Conservation (phyloP, 805 yeast genomes). For the Ogataea angusta region DNA sequence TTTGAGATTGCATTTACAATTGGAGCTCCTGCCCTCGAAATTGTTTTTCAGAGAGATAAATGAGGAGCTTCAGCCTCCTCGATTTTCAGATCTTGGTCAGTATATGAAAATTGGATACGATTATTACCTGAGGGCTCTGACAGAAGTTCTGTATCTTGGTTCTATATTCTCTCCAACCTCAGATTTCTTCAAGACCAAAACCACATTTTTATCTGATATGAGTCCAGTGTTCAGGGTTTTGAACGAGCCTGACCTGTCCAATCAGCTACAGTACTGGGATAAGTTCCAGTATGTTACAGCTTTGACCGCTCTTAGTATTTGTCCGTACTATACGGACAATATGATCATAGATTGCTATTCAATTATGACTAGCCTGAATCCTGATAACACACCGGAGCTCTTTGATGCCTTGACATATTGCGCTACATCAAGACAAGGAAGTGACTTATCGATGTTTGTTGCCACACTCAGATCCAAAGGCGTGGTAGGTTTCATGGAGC, state of each 20-base stretch:
- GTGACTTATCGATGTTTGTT: slow-evolving; percentile 42
- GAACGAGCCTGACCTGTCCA: slow-evolving; percentile 23
- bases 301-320: slow-evolving; percentile 44
- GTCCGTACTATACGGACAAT: slow-evolving; percentile 48
- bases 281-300: slow-evolving; percentile 21
- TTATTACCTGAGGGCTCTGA: slow-evolving; percentile 48
- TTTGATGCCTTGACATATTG: slow-evolving; percentile 55
- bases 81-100: slow-evolving; percentile 27
- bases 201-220: slow-evolving; percentile 19
- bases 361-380: slow-evolving; percentile 40
- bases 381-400: slow-evolving; percentile 44
- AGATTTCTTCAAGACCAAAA: slow-evolving; percentile 19
- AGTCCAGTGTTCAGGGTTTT: slow-evolving; percentile 22
- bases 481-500: slow-evolving; percentile 47
- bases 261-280: slow-evolving; percentile 26
- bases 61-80: slow-evolving; percentile 32
- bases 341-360: slow-evolving; percentile 47
- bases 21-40: slow-evolving; percentile 46
- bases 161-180: slow-evolving; percentile 24
- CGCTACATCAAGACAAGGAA: slow-evolving; percentile 46
- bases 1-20: slow-evolving; percentile 56
- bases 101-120: slow-evolving; percentile 37
- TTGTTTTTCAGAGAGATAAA: slow-evolving; percentile 42
- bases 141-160: slow-evolving; percentile 50
- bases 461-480: slow-evolving; percentile 51